Base-by-base conservation (phyloP, 1,284 basidiomycete species). In the Thelephora terrestris region DNA sequence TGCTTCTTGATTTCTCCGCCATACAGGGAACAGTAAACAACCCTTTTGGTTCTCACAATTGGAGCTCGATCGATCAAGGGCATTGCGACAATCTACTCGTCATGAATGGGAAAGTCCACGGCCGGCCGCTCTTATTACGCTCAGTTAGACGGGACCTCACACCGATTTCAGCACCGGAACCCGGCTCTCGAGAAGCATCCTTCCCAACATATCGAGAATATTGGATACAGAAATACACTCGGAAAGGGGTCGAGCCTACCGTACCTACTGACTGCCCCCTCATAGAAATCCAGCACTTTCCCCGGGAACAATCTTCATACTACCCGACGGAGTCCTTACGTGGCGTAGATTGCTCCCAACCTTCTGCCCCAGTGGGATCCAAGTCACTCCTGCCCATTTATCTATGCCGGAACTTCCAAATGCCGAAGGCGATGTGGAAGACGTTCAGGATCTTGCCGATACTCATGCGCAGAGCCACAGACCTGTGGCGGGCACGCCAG, bases 401-500 rank as follows among this genome's bases (percentile, higher is more conserved):
- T 20, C 70, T 71, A 42, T 84, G 79, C 58, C 63, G 66, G 36
- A 74, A 74, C 67, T 62, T 74, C 35, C 58, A 65, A 37, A 63
- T 87, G 52, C 63, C 80, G 4, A 57, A 64, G 35, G 61, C 67
- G 40, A 62, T 81, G 46, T 71, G 70, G 48, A 62, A 62, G 14
- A 68, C 76, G 1, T 82, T 81, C 58, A 62, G 68, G 43, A 57
- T 81, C 18, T 65, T 90, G 16, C 84, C 87, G 6, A 70, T 73
- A 6, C 67, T 91, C n/a, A 77, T 77, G 49, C 77, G 77, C 52
- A 78, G 78, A 14, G 60, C 86, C 45, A 79, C 78, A 2, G 78
- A 81, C 55, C 59, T 78, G 5, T 82, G 79, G 61, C 78, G 85
- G 16, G 78, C 69, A 3, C 71, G 64, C n/a, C 60, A 67, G 50